Conservation (phyloP, 768 basidiomycete species). For the Lentinus brumalis region DNA sequence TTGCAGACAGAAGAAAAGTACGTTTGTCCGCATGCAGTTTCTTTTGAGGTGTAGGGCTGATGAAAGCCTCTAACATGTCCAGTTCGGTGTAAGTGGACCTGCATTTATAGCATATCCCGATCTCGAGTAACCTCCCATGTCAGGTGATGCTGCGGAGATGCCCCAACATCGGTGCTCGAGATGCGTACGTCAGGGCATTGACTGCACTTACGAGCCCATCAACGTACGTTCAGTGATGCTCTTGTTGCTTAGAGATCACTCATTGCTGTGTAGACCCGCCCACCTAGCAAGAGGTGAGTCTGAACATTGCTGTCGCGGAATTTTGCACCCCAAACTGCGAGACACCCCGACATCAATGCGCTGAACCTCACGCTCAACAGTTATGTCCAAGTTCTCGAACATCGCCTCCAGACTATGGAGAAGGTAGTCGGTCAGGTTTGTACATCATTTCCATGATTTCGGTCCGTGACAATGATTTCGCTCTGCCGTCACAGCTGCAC, state of each 20-base stretch:
- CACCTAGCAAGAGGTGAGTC: slow-evolving; percentile 14
- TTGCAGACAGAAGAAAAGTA: slow-evolving; percentile 10
- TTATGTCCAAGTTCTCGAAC: slow-evolving; percentile 24
- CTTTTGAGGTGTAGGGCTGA: background rate
- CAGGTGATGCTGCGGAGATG: slow-evolving; percentile 20
- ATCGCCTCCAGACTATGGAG: slow-evolving; percentile 24
- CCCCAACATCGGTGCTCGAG: slow-evolving; percentile 12
- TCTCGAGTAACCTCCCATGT: background rate
- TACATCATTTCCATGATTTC: background rate
- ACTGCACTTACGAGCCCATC: slow-evolving; percentile 16
- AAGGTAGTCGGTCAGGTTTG: slow-evolving; percentile 10
- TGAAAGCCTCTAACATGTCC: background rate
- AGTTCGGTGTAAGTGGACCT: slow-evolving; percentile 10
- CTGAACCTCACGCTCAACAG: slow-evolving; percentile 1
- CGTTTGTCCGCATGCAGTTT: background rate
- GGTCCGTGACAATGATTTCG: background rate
- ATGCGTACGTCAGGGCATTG: slow-evolving; percentile 11
- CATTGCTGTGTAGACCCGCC: slow-evolving; percentile 1
- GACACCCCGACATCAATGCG: too few species aligned
- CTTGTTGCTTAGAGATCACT: background rate
- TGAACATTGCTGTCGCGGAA: background rate
- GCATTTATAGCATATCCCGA: background rate
- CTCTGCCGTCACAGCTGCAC: background rate
- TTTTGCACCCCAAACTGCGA: too few species aligned
- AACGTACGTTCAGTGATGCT: background rate